phyloP scores from a whole-genome alignment of 176 grass and related monocot species.

The Cenchrus americanus region DNA sequence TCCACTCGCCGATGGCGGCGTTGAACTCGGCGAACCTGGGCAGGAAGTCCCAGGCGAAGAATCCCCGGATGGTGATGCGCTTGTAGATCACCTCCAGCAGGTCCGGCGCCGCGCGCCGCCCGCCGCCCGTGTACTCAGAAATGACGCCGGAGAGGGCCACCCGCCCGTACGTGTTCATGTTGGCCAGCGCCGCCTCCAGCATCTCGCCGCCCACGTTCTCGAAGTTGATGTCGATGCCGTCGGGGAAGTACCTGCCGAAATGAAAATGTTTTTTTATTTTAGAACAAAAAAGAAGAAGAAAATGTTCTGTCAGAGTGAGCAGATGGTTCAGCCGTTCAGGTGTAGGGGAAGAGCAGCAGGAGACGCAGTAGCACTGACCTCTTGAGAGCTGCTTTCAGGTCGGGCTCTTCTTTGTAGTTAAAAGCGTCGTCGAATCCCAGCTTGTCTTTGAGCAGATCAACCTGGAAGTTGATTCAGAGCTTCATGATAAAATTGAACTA shows the following conservation, averaged over 20 bases:
- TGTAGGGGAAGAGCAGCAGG: neutral
- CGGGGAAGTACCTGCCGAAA: slow-evolving; percentile 47
- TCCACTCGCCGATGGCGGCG: slow-evolving; percentile 29
- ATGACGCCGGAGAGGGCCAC: slow-evolving; percentile 60
- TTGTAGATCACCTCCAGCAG: slow-evolving; percentile 58
- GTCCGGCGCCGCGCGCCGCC: slow-evolving; percentile 36
- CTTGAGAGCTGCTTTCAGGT: slow-evolving; percentile 51
- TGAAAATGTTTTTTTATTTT: too few species aligned
- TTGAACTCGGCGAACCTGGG: slow-evolving; percentile 35
- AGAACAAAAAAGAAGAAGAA: too few species aligned
- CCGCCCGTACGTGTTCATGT: slow-evolving; percentile 63
- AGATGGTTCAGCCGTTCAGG: neutral
- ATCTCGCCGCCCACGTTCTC: slow-evolving; percentile 58
- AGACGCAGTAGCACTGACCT: neutral
- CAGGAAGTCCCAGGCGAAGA: slow-evolving; percentile 53
- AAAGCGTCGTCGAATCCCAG: slow-evolving; percentile 73
- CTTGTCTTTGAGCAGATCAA: slow-evolving; percentile 48
- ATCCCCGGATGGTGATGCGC: slow-evolving; percentile 61
- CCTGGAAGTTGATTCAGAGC: slow-evolving; percentile 24
- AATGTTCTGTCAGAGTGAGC: neutral
- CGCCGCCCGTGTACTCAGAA: slow-evolving; percentile 52
- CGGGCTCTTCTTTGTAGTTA: slow-evolving; percentile 66
- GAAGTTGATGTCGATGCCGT: slow-evolving; percentile 69
- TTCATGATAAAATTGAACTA: neutral
- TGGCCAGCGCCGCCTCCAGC: slow-evolving; percentile 56